These are phyloP conservation scores for Suhomyces maxii DNA, from an alignment of 1,139 yeast species.

Conservation along the genomic window DNA sequence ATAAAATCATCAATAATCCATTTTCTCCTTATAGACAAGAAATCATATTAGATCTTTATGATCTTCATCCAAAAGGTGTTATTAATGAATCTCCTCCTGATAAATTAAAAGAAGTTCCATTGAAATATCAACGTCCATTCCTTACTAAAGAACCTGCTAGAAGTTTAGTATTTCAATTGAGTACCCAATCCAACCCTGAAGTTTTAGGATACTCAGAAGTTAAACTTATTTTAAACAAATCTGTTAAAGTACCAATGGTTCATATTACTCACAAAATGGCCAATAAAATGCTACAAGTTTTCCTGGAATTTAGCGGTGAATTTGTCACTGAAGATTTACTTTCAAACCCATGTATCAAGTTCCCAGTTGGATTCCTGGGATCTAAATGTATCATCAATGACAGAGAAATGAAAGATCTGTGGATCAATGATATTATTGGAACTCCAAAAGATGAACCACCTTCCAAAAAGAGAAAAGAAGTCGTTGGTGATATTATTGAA, in stretches of 20 bases:
- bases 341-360: slow-evolving; percentile 18
- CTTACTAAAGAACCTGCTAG: slow-evolving; percentile 42
- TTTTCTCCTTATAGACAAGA: slow-evolving; percentile 47
- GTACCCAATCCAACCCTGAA: slow-evolving; percentile 19
- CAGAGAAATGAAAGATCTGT: slow-evolving; percentile 32
- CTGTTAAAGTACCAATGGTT: slow-evolving; percentile 25
- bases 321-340: slow-evolving; percentile 21
- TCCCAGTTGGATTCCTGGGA: slow-evolving; percentile 29
- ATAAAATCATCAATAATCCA: slow-evolving; percentile 53
- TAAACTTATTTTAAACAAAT: slow-evolving; percentile 32
- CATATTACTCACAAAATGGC: slow-evolving; percentile 29
- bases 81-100: slow-evolving; percentile 22
- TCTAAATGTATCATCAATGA: slow-evolving; percentile 39
- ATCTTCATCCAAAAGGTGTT: slow-evolving; percentile 49
- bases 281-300: slow-evolving; percentile 26
- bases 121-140: slow-evolving; percentile 59
- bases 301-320: slow-evolving; percentile 24
- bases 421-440: slow-evolving; percentile 34
- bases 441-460: slow-evolving; percentile 8
- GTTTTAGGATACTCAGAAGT: slow-evolving; percentile 22
- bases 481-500: slow-evolving; percentile 38
- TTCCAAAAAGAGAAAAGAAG: slow-evolving; percentile 15
- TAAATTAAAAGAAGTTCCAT: slow-evolving; percentile 20
- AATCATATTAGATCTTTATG: slow-evolving; percentile 52
- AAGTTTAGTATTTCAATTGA: slow-evolving; percentile 57